phyloP scores from a whole-genome alignment of 1,284 basidiomycete species.

The Sanghuangporus sanghuang region DNA sequence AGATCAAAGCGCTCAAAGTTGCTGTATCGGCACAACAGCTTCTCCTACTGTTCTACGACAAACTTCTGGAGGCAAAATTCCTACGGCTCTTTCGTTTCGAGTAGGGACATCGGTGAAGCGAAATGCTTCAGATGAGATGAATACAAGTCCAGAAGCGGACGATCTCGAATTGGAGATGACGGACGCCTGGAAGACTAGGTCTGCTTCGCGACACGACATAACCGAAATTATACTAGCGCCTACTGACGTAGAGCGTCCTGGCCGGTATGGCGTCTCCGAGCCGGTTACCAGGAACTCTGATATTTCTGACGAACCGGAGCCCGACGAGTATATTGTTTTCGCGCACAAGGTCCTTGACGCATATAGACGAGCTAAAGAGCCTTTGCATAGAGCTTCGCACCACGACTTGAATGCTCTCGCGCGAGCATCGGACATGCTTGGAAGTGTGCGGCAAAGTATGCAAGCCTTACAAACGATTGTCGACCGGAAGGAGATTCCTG shows the following conservation, averaged over 20 bases:
- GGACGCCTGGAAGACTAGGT: background rate
- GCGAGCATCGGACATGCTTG: conserved; percentile 54
- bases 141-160: background rate
- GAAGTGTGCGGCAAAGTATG: conserved; percentile 43
- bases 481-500: conserved; percentile 46
- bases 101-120: background rate
- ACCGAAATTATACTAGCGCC: background rate
- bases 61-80: background rate
- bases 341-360: conserved; percentile 39
- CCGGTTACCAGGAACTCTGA: conserved; percentile 14
- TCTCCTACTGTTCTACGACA: background rate
- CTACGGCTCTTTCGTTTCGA: background rate
- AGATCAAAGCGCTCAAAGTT: background rate
- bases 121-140: background rate
- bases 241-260: background rate
- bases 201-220: background rate
- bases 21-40: background rate
- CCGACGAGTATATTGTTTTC: conserved; percentile 29
- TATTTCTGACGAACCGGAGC: conserved; percentile 25
- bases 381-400: conserved; percentile 45
- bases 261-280: background rate
- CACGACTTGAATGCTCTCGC: conserved; percentile 53
- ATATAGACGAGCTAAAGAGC: conserved; percentile 38
- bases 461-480: conserved; percentile 41
- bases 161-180: background rate